These are phyloP conservation scores for Achlya hypogyna DNA, from an alignment of 352 stramenopile species.

Conservation along the genomic window DNA sequence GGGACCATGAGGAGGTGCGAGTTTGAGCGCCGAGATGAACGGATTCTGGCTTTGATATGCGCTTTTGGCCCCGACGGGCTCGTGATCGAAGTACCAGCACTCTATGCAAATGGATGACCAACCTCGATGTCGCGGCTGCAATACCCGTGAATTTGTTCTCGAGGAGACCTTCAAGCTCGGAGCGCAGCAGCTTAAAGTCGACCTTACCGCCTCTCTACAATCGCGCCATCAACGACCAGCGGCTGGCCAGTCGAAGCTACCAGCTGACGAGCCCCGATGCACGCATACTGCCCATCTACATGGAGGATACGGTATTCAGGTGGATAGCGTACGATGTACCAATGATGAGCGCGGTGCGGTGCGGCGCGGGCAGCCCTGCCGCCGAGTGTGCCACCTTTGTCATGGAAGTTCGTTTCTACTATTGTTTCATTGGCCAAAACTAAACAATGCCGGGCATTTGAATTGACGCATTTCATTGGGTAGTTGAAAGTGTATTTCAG, in stretches of 20 bases:
- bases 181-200: slow-evolving; percentile 61
- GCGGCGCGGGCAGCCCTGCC: no score
- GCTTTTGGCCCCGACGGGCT: slow-evolving; percentile 36
- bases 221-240: neutral
- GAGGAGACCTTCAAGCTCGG: slow-evolving; percentile 40
- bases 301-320: slow-evolving; percentile 17
- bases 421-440: no score
- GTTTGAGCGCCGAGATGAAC: slow-evolving; percentile 61
- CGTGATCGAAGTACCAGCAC: slow-evolving; percentile 84
- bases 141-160: slow-evolving; percentile 43
- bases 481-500: no score
- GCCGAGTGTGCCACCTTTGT: no score
- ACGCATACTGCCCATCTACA: slow-evolving; percentile 57
- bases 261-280: slow-evolving; percentile 42
- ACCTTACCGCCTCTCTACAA: slow-evolving; percentile 34
- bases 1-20: slow-evolving; percentile 56
- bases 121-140: neutral
- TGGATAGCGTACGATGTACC: slow-evolving; percentile 25
- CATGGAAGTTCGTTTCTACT: no score
- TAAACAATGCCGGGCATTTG: no score
- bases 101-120: slow-evolving; percentile 30
- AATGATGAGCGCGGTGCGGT: slow-evolving; percentile 53
- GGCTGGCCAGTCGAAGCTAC: slow-evolving; percentile 20
- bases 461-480: no score
- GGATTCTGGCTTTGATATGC: slow-evolving; percentile 28